A percentile compares a stretch with the other conserved stretches of the same genome.
phyloP scores from a whole-genome alignment of 768 basidiomycete genomes.

The Butyriboletus loyo region DNA sequence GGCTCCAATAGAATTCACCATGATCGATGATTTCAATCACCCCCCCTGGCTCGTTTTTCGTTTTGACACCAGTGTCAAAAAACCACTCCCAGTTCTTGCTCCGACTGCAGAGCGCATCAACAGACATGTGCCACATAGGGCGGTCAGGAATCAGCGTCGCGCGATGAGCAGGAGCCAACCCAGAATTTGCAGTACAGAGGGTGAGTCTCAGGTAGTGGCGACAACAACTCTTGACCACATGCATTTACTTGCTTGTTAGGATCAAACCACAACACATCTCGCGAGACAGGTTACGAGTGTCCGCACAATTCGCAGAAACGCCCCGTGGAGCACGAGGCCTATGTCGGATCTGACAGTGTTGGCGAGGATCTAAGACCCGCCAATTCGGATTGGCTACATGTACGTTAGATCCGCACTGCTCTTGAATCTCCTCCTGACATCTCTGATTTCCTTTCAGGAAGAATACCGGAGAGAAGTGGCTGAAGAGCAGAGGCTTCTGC shows the following conservation, averaged over 20 bases:
- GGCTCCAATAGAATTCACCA: background rate
- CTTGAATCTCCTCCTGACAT: background rate
- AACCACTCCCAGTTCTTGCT: background rate
- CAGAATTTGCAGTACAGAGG: background rate
- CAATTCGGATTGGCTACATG: background rate
- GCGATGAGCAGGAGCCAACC: background rate
- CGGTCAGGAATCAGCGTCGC: background rate
- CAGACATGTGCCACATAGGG: background rate
- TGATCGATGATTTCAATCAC: constrained; percentile 11
- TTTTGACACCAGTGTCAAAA: constrained; percentile 6
- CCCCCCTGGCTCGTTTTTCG: constrained; percentile 12
- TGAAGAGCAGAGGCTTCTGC: constrained; percentile 14
- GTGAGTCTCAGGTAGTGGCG: background rate
- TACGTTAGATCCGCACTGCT: background rate
- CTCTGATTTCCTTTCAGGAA: background rate
- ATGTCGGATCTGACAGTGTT: background rate
- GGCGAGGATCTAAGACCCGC: background rate
- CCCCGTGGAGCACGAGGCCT: background rate
- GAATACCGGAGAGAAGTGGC: constrained; percentile 11
- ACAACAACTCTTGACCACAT: background rate
- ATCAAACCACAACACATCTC: background rate
- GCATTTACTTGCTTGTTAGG: background rate
- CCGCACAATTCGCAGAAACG: background rate
- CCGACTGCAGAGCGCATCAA: background rate
- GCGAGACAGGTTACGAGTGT: background rate